These are phyloP conservation scores for Carex scoparia DNA, from an alignment of 176 grass and related monocot genomes.

Conservation along the genomic window DNA sequence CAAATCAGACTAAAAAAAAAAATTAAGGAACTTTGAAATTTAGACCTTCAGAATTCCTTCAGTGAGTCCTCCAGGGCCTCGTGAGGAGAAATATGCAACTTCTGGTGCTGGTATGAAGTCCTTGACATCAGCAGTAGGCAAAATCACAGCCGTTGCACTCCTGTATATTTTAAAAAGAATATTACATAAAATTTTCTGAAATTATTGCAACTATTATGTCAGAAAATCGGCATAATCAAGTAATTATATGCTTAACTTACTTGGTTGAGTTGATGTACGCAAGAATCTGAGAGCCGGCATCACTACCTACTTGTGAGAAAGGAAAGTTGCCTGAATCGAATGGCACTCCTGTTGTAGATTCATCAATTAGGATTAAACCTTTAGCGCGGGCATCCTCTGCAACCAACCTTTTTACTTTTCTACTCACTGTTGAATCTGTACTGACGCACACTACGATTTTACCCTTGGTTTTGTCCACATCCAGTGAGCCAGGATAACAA, in stretches of 20 bases:
- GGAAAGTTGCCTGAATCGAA: slow-evolving; percentile 75
- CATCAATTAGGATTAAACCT: slow-evolving; percentile 72
- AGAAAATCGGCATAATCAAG: neutral
- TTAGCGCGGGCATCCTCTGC: slow-evolving; percentile 47
- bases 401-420: slow-evolving; percentile 73
- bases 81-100: slow-evolving; percentile 74
- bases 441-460: slow-evolving; percentile 82
- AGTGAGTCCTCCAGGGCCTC: slow-evolving; percentile 69
- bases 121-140: slow-evolving; percentile 46
- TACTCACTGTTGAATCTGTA: slow-evolving; percentile 53
- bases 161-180: slow-evolving; percentile 25
- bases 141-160: slow-evolving; percentile 68
- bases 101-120: slow-evolving; percentile 73
- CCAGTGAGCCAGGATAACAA: slow-evolving; percentile 88
- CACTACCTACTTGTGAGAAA: slow-evolving; percentile 60
- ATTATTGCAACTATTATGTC: neutral
- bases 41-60: slow-evolving; percentile 83
- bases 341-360: slow-evolving; percentile 49
- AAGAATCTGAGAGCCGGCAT: slow-evolving; percentile 73
- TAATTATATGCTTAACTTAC: slow-evolving; percentile 31
- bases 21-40: neutral
- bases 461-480: slow-evolving; percentile 58
- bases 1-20: neutral
- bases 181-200: neutral
- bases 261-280: slow-evolving; percentile 78